These are phyloP conservation scores for Astragalus glycyphyllos DNA, from an alignment of 306 rosid genomes.

Conservation along the genomic window DNA sequence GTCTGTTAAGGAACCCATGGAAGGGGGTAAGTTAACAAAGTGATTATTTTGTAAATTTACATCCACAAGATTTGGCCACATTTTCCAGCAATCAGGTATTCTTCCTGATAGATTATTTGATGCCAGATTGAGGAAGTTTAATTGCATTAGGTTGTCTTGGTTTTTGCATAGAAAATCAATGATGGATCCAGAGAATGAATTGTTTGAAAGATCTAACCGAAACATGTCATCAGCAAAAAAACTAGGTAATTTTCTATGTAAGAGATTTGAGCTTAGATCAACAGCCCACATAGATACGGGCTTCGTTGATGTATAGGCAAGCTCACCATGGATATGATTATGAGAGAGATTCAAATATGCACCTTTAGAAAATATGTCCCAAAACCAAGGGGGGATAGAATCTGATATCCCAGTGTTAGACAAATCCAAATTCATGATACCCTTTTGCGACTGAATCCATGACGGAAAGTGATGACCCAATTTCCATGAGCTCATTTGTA, in stretches of 20 bases:
- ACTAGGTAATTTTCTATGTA: no score
- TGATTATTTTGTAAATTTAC: no score
- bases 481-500: no score
- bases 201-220: no score
- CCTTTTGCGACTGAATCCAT: slow-evolving; percentile 33
- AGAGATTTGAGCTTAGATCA: no score
- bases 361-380: neutral
- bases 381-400: slow-evolving; percentile 32
- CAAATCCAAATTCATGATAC: neutral
- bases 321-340: no score
- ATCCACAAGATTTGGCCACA: no score
- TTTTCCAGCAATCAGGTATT: no score
- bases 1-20: neutral
- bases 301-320: no score
- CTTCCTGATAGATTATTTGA: slow-evolving; percentile 21
- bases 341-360: no score
- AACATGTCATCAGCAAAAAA: no score
- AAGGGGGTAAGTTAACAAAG: neutral
- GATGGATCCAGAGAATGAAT: neutral
- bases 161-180: neutral
- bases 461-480: slow-evolving; percentile 36
- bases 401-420: slow-evolving; percentile 17
- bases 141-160: neutral
- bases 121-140: slow-evolving; percentile 18
- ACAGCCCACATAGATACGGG: no score